These are phyloP conservation scores for Nepenthes mirabilis DNA, from an alignment of 148 eudicot species.

Conservation along the genomic window DNA sequence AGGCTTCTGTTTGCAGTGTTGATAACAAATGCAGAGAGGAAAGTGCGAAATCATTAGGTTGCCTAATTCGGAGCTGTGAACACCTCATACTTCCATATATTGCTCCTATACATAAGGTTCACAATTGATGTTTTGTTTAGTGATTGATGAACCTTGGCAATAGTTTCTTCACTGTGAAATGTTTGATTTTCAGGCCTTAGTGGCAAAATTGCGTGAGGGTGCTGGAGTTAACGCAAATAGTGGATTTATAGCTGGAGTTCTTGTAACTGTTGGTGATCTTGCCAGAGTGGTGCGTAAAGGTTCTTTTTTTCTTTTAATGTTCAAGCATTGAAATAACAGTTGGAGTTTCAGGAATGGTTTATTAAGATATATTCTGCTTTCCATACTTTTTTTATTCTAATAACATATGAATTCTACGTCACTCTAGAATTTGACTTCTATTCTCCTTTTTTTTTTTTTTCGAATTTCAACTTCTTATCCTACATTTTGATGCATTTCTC, in stretches of 20 bases:
- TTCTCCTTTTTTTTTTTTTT: too few relatives aligned
- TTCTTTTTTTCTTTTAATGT: neutral
- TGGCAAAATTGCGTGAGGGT: slow-evolving; percentile 79
- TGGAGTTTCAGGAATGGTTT: neutral
- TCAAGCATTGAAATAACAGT: neutral
- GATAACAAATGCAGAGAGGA: slow-evolving; percentile 97
- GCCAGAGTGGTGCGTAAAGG: slow-evolving; percentile 80
- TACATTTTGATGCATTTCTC: too few relatives aligned
- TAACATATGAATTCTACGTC: too few relatives aligned
- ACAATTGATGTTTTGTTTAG: neutral
- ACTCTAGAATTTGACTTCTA: too few relatives aligned
- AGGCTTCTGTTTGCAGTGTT: slow-evolving; percentile 36
- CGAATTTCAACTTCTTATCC: too few relatives aligned
- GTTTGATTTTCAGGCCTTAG: slow-evolving; percentile 53
- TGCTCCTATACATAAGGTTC: slow-evolving; percentile 92
- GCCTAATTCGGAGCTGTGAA: slow-evolving; percentile 89
- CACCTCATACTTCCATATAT: slow-evolving; percentile 89
- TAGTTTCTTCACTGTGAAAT: neutral
- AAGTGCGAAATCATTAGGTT: slow-evolving; percentile 91
- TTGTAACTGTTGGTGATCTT: slow-evolving; percentile 92
- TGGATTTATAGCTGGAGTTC: slow-evolving; percentile 71
- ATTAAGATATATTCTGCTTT: too few relatives aligned
- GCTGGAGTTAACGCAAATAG: slow-evolving; percentile 67
- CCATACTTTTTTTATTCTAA: too few relatives aligned
- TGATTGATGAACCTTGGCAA: neutral